Conservation (phyloP, 495 filamentous ascomycete genomes). For the Aspergillus bertholletiae region DNA sequence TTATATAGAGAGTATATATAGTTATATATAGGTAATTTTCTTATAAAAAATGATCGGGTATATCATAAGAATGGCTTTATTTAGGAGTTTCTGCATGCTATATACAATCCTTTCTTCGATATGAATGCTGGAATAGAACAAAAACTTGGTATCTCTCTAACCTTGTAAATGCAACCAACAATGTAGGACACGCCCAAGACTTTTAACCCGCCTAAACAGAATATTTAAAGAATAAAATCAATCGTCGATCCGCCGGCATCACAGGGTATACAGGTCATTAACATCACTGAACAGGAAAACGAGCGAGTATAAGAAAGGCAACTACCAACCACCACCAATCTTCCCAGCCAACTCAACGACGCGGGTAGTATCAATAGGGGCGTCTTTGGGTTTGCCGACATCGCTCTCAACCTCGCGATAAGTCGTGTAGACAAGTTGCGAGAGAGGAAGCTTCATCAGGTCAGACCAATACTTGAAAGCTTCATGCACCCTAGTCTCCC, state of each 20-base stretch:
- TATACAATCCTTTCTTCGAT: neutral
- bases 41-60: too few species aligned
- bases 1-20: too few species aligned
- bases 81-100: neutral
- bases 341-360: slow-evolving; percentile 88
- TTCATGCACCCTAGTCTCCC: slow-evolving; percentile 42
- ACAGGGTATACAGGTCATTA: slow-evolving; percentile 11
- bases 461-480: slow-evolving; percentile 69
- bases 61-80: neutral
- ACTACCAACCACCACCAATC: slow-evolving; percentile 90
- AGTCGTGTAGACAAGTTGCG: slow-evolving; percentile 75
- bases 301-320: neutral
- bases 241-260: neutral
- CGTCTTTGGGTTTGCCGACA: slow-evolving; percentile 70
- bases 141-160: slow-evolving; percentile 8
- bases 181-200: neutral
- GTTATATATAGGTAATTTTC: too few species aligned
- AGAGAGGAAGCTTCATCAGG: slow-evolving; percentile 63
- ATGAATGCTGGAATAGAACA: neutral
- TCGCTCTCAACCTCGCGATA: slow-evolving; percentile 93
- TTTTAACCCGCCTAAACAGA: neutral
- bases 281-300: neutral
- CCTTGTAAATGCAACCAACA: neutral
- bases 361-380: slow-evolving; percentile 61
- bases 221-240: neutral